Evolutionary conservation across 169 alveolate genomes (phyloP).

Genomic region (Cryptosporidium sp.): DNA sequence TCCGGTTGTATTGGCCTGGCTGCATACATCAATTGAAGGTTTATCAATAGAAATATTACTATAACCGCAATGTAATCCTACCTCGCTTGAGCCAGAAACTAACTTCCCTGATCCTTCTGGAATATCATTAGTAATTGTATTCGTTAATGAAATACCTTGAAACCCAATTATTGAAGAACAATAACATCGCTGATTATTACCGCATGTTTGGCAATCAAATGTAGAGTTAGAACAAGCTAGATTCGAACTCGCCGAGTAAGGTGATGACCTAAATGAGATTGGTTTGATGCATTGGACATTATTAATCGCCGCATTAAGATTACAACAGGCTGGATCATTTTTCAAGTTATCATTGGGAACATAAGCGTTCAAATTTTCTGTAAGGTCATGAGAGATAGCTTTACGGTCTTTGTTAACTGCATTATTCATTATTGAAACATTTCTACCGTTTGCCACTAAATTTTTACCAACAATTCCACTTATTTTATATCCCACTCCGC

Average conservation of each 20-base stretch:
- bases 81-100: neutral
- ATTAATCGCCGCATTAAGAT: neutral
- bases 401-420: constrained; percentile 7
- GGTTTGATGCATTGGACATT: constrained; percentile 7
- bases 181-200: constrained; percentile 20
- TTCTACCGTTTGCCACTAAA: neutral
- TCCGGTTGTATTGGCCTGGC: neutral
- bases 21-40: neutral
- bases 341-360: constrained; percentile 2
- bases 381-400: neutral
- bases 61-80: neutral
- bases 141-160: constrained; percentile 3
- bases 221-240: neutral
- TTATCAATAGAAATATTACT: constrained; percentile 16
- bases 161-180: constrained; percentile 24
- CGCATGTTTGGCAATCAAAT: constrained; percentile 43
- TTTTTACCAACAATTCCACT: constrained; percentile 1
- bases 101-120: neutral
- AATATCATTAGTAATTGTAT: neutral
- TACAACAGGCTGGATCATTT: neutral
- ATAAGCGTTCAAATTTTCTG: constrained; percentile 2
- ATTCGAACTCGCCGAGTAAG: constrained; percentile 20
- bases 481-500: constrained; percentile 19
- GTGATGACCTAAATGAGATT: constrained; percentile 41
- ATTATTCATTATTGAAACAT: neutral